Base-by-base conservation (phyloP, 1,139 yeast species). In the Nakaseomyces glabratus region DNA sequence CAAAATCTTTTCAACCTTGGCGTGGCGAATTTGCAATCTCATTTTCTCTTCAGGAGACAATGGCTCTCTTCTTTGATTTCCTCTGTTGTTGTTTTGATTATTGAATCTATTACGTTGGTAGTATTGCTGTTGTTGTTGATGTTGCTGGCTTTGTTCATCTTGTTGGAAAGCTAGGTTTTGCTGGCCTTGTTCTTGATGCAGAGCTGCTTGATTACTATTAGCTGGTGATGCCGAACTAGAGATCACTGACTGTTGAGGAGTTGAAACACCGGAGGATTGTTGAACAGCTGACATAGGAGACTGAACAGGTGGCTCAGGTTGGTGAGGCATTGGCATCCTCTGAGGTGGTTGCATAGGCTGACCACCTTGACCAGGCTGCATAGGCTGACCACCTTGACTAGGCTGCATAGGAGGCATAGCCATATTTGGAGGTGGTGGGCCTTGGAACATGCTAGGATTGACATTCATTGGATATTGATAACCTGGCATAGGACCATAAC, bases 1-100 rank as follows among this genome's bases (percentile, higher is more conserved):
- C 60, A 82, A 71, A 48, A 85, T 82, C 46, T 82, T 73, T 22
- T 80, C 75, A 26, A 81, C 88, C 57, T 84, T 82, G 41, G 79
- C 81, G 47, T 81, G 86, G 64, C 93, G 80, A 37, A 66, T 68
- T 35, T 78, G 70, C 42, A 78, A 66, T 46, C 76, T 61, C 43
- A 71, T 65, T 48, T 66, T 63, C 49, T 71, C 76, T 42, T 70
- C 75, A n/a, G 69, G 69, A 6, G 68, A 51, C 47, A 70, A 51
- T 43, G 63, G 54, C 40, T 58, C 51, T 41, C 56, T 49, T 45
- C 59, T 40, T 43, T 28, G 19, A 44, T 31, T 37, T 49, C 17
- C 17, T 47, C 25, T 37, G 45, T 33, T 32, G 41, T 26, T 20
- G 15, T 26, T 26, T 14, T 18, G 17, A 18, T 11, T 17, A 7